Percentiles rank a stretch among this genome's conserved stretches.
Conservation (phyloP, 768 basidiomycete genomes). For the Lactarius indigo region DNA sequence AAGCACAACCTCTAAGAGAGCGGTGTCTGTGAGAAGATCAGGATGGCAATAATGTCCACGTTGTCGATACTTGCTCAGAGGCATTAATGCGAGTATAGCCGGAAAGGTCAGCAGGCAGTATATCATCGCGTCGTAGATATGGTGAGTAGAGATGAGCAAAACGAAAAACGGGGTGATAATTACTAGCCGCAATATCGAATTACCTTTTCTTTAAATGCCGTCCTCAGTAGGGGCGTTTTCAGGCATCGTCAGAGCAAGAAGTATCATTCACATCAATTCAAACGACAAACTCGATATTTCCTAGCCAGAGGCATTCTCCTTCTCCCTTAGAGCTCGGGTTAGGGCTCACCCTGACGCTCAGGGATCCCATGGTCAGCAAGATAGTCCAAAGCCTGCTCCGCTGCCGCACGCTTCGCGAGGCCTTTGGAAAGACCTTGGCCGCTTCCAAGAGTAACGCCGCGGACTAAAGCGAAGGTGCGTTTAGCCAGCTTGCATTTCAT, state of each 20-base stretch:
- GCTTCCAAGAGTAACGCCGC: not conserved
- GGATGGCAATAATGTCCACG: conserved; percentile 19
- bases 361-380: not conserved
- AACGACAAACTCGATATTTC: not conserved
- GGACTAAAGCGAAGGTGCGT: not conserved
- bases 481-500: not conserved
- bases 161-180: not conserved
- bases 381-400: not conserved
- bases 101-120: not conserved
- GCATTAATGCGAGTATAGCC: not conserved
- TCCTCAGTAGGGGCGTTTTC: not conserved
- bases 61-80: conserved; percentile 27
- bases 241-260: not conserved
- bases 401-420: not conserved
- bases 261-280: not conserved
- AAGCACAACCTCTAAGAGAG: conserved; percentile 33
- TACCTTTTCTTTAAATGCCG: not conserved
- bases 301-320: not conserved
- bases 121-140: not conserved
- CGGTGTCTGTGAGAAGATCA: conserved; percentile 29
- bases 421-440: not conserved
- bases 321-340: not conserved
- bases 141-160: not conserved
- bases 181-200: not conserved
- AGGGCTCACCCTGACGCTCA: not conserved